These are phyloP conservation scores for Erodium trifolium DNA, from an alignment of 441 rosid genomes.

Conservation along the genomic window DNA sequence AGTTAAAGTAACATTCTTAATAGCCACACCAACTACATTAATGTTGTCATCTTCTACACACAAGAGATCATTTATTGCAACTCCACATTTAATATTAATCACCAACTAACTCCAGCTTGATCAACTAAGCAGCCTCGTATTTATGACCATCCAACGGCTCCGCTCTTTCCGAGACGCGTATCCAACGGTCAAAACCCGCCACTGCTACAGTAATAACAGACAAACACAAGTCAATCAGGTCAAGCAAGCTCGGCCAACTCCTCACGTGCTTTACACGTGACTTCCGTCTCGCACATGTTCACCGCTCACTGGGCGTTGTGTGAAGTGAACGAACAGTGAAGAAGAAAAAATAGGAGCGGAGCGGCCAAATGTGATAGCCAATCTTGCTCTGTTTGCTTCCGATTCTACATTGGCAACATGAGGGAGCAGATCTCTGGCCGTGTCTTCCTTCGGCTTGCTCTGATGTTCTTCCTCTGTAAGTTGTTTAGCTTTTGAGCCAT, in stretches of 20 bases:
- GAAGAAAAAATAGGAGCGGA: background rate
- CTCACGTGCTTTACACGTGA: constrained; percentile 26
- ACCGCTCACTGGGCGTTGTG: background rate
- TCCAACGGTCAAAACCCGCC: constrained; percentile 3
- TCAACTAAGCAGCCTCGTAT: background rate
- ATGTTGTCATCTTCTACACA: too few species aligned
- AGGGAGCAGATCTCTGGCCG: constrained; percentile 1
- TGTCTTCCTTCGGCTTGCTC: constrained; percentile 13
- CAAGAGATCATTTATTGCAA: background rate
- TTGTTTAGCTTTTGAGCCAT: background rate
- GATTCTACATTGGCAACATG: constrained; percentile 14
- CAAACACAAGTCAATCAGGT: constrained; percentile 8
- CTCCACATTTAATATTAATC: background rate
- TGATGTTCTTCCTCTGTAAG: constrained; percentile 22
- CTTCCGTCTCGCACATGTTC: constrained; percentile 11
- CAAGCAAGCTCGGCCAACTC: constrained; percentile 14
- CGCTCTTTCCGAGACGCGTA: constrained; percentile 2
- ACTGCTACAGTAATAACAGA: background rate
- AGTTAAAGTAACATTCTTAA: too few species aligned
- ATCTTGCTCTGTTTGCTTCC: background rate
- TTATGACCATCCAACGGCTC: background rate
- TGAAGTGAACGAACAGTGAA: background rate
- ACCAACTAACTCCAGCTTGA: background rate
- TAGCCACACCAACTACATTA: too few species aligned
- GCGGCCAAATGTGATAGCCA: background rate